Evolutionary conservation across 2,329 filamentous ascomycete species (phyloP), one percentile per base, ranked within the genome.

Genomic region (Didymella glomerata): DNA sequence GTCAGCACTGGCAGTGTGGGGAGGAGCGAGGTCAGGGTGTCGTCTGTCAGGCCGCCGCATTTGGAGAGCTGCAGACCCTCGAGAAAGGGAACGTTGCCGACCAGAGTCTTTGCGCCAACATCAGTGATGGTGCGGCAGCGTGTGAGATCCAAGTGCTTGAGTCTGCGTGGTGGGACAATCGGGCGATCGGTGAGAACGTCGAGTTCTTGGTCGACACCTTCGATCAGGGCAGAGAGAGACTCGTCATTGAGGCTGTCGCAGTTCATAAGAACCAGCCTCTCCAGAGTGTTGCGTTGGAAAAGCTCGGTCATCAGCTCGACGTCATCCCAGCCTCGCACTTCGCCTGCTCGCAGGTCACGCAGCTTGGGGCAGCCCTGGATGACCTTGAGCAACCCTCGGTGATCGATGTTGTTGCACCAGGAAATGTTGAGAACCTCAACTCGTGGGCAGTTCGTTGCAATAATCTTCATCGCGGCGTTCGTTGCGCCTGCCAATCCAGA

Each of bases 341-440:
- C 93, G 46, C 91, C 89, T 10, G 90, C 92, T 58, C 92, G 86
- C 28, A 99, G 81, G 68, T 98, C 93, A 53, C 82, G 89, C 54
- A 99, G 80, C 52, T 83, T 88, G 0, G 84, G 82, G 71, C 95
- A 98, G 2, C 85, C 85, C 60, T 90, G 82, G 0, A 97, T 80
- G 2, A 99, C 84, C 50, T 85, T 85, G 63, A 84, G 86, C 53
- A 98, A 80, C 4, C 93, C 93, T 13, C 85, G 82, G 9, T 91
- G 90, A 70, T 95, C 90, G 72, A 97, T 87, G 61, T 92, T 90
- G 65, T 88, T 88, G 79, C 95, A 99, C 92, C 94, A 98, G 0
- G 93, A 96, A 20, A 98, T 86, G 69, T 97, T 96, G 65, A 98
- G 84, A 54, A 86, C 84, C 76, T 96, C 89, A n/a, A 99, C 82